Percentiles rank a stretch among this genome's conserved stretches.
Conservation (phyloP, 345 rosid species). For the Linum usitatissimum region DNA sequence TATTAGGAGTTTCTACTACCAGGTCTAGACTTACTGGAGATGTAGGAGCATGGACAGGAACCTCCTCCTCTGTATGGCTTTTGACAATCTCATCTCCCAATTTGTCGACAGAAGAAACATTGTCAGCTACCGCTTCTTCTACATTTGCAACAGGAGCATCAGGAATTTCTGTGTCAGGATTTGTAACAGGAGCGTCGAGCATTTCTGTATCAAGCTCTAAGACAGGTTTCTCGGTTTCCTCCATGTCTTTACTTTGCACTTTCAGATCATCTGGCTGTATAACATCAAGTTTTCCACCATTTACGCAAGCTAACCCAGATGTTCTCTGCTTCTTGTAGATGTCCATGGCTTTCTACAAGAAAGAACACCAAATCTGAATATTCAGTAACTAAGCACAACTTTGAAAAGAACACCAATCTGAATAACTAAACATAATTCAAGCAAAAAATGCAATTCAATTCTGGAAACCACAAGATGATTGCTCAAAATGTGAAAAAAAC, state of each 20-base stretch:
- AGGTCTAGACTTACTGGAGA: constrained; percentile 12
- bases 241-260: constrained; percentile 15
- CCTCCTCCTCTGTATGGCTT: constrained; percentile 13
- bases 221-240: constrained; percentile 11
- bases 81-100: constrained; percentile 16
- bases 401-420: too few relatives aligned
- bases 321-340: constrained; percentile 64
- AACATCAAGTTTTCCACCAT: constrained; percentile 19
- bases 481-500: background rate
- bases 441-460: too few relatives aligned
- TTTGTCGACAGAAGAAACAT: constrained; percentile 6
- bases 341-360: constrained; percentile 66
- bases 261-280: constrained; percentile 21
- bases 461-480: too few relatives aligned
- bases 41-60: background rate
- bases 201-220: constrained; percentile 19
- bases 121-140: constrained; percentile 19
- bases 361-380: constrained; percentile 2
- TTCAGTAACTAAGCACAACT: too few relatives aligned
- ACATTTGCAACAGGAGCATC: constrained; percentile 8
- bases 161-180: constrained; percentile 19
- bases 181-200: constrained; percentile 9
- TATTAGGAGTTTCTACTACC: constrained; percentile 8
- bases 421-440: too few relatives aligned
- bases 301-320: constrained; percentile 24